Conservation (phyloP, 306 rosid species). For the Rosa chinensis region DNA sequence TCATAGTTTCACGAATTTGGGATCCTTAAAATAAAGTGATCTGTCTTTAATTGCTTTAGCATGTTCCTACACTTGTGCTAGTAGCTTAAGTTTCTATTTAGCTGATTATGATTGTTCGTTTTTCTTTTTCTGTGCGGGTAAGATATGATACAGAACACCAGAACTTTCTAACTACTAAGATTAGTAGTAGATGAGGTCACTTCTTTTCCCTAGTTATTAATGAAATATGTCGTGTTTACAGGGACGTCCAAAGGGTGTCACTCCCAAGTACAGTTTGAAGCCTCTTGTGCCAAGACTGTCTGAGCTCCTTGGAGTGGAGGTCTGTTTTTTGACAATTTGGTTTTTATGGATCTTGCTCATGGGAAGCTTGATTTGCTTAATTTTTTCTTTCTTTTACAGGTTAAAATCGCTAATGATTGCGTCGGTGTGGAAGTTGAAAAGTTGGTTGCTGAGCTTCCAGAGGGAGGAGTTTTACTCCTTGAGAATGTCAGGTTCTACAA, state of each 20-base stretch:
- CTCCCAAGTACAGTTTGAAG: conserved; percentile 90
- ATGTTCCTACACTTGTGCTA: not conserved
- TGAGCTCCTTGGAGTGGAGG: conserved; percentile 78
- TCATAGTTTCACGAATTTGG: not conserved
- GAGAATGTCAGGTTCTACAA: conserved; percentile 91
- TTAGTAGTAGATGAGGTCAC: not conserved
- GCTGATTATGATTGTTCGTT: not conserved
- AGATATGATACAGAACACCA: not conserved
- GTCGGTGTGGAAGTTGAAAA: conserved; percentile 86
- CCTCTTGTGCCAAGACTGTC: conserved; percentile 89
- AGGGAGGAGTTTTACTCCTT: conserved; percentile 92
- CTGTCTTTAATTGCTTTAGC: not conserved
- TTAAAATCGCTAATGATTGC: conserved; percentile 64
- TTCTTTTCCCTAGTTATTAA: not conserved
- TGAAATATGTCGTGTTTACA: conserved; percentile 32
- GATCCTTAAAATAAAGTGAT: not conserved
- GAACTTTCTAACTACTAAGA: not conserved
- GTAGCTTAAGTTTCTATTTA: not conserved
- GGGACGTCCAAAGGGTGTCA: conserved; percentile 99
- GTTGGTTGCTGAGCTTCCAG: conserved; percentile 66
- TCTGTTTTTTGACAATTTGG: conserved; percentile 20
- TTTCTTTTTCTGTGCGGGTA: not conserved
- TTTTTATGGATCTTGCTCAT: not conserved
- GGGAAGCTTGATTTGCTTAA: conserved; percentile 1
- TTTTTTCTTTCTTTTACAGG: conserved; percentile 36